Evolutionary conservation across 2,329 filamentous ascomycete species (phyloP).

Genomic region (Aspergillus ibericus): DNA sequence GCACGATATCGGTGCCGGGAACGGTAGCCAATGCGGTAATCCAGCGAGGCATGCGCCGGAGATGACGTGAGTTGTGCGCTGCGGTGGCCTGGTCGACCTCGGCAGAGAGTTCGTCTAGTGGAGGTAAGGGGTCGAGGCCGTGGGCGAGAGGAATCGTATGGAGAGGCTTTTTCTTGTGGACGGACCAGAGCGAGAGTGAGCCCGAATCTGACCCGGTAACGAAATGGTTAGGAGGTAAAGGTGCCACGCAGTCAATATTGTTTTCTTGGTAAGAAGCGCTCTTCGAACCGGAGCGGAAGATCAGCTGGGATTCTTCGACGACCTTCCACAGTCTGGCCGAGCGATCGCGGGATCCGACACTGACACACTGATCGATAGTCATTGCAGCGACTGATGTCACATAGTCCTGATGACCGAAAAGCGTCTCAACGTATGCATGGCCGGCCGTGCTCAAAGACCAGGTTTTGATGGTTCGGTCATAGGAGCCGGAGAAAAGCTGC

Average conservation of each 20-base stretch:
- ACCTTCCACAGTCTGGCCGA: constrained; percentile 96
- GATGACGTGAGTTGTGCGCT: constrained; percentile 42
- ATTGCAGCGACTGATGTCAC: constrained; percentile 82
- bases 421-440: constrained; percentile 88
- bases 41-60: constrained; percentile 71
- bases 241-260: constrained; percentile 86
- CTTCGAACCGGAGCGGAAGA: constrained; percentile 76
- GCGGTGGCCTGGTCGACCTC: constrained; percentile 63
- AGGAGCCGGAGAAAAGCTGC: constrained; percentile 86
- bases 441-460: constrained; percentile 80
- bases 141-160: constrained; percentile 78
- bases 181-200: constrained; percentile 79
- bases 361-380: constrained; percentile 83
- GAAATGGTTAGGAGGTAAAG: constrained; percentile 87
- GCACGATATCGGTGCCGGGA: constrained; percentile 84
- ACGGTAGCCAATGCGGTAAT: constrained; percentile 86
- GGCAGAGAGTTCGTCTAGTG: constrained; percentile 70
- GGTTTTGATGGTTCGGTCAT: constrained; percentile 90
- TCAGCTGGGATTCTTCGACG: constrained; percentile 88
- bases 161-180: constrained; percentile 92
- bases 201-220: constrained; percentile 94
- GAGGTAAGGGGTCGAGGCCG: constrained; percentile 73
- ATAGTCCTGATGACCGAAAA: constrained; percentile 93
- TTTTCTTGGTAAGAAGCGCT: constrained; percentile 65
- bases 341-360: constrained; percentile 84